phyloP scores from a whole-genome alignment of 2,329 filamentous ascomycete species.

The Trichophyton equinum region DNA sequence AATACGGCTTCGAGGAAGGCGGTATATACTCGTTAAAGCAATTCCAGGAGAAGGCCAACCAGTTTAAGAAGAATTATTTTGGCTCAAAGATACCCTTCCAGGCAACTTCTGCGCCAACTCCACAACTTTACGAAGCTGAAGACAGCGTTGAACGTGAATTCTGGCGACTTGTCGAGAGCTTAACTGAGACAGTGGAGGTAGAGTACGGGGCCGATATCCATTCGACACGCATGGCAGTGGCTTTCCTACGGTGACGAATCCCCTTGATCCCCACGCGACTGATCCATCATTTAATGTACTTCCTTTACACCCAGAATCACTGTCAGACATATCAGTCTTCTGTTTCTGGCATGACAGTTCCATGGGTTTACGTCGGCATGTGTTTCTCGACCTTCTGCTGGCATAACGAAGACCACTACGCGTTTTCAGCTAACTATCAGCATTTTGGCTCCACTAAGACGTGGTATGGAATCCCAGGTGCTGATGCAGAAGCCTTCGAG shows the following conservation, averaged over 20 bases:
- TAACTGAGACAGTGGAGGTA: slow-evolving; percentile 92
- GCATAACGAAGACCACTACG: slow-evolving; percentile 98
- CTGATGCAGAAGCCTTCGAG: slow-evolving; percentile 90
- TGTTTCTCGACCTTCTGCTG: slow-evolving; percentile 99
- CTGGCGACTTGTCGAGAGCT: slow-evolving; percentile 84
- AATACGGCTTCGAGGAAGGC: slow-evolving; percentile 95
- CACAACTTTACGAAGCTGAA: slow-evolving; percentile 69
- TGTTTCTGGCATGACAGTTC: slow-evolving; percentile 97
- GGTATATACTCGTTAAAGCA: slow-evolving; percentile 88
- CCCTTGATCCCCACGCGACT: slow-evolving; percentile 70
- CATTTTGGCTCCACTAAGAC: slow-evolving; percentile 98
- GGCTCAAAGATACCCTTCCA: slow-evolving; percentile 81
- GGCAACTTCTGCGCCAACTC: slow-evolving; percentile 55
- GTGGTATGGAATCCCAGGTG: slow-evolving; percentile 94
- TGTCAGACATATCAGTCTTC: slow-evolving; percentile 94
- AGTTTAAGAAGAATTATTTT: slow-evolving; percentile 92
- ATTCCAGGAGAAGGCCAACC: slow-evolving; percentile 90
- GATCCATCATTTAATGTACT: slow-evolving; percentile 87
- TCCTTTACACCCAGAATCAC: slow-evolving; percentile 76
- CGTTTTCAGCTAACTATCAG: slow-evolving; percentile 96
- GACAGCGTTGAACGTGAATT: slow-evolving; percentile 95
- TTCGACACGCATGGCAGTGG: slow-evolving; percentile 96
- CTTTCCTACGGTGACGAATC: slow-evolving; percentile 87
- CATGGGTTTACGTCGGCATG: slow-evolving; percentile 99
- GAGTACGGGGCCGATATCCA: slow-evolving; percentile 98